Conservation (phyloP, 352 stramenopile genomes). For the Globisporangium splendens region DNA sequence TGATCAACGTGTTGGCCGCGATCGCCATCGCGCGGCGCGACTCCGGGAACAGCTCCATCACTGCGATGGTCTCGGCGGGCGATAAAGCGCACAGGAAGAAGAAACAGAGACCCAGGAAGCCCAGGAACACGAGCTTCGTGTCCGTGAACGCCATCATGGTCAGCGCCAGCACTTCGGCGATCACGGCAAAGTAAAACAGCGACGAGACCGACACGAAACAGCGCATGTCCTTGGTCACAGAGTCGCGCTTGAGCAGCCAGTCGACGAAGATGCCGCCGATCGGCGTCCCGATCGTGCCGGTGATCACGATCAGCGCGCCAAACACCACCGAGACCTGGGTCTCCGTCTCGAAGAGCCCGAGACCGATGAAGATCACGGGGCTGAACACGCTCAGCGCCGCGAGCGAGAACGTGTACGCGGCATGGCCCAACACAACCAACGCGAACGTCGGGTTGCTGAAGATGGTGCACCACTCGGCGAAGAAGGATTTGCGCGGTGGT, state of each 20-base stretch:
- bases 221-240: conserved; percentile 29
- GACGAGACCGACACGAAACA: conserved; percentile 55
- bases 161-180: conserved; percentile 47
- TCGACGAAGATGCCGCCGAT: conserved; percentile 83
- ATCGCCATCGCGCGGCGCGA: conserved; percentile 87
- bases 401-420: conserved; percentile 86
- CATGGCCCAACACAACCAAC: conserved; percentile 77
- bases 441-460: conserved; percentile 73
- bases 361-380: conserved; percentile 84
- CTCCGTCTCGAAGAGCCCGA: conserved; percentile 87
- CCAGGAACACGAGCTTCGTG: conserved; percentile 56
- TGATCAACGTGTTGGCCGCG: conserved; percentile 88
- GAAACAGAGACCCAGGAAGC: conserved; percentile 64
- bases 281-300: conserved; percentile 85
- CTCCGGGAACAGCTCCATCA: conserved; percentile 89
- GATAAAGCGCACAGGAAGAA: conserved; percentile 76
- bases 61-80: conserved; percentile 76
- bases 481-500: conserved; percentile 32
- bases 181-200: conserved; percentile 67
- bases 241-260: conserved; percentile 31
- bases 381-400: conserved; percentile 86
- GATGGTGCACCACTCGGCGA: conserved; percentile 60
- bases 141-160: conserved; percentile 58
- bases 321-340: conserved; percentile 86
- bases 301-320: conserved; percentile 74